Evolutionary conservation across 441 rosid genomes (phyloP).

Genomic region (Isatis lusitanica): DNA sequence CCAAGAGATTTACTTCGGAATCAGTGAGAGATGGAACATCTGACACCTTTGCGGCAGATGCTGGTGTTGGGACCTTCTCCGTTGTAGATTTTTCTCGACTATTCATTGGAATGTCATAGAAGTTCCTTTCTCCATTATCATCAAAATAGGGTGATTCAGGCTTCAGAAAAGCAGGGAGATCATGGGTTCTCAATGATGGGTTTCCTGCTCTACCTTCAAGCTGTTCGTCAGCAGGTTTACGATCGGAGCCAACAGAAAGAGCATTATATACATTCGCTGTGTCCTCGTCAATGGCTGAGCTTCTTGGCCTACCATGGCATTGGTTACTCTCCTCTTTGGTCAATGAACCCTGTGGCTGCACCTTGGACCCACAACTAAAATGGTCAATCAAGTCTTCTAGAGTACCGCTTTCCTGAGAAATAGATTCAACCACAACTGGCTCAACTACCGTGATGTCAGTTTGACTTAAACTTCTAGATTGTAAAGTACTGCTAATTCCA

Average conservation of each 20-base stretch:
- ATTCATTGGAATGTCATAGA: slow-evolving; percentile 36
- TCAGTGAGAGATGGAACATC: slow-evolving; percentile 34
- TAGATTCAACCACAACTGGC: slow-evolving; percentile 14
- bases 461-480: slow-evolving; percentile 15
- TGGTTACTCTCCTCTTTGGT: slow-evolving; percentile 38
- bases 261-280: slow-evolving; percentile 31
- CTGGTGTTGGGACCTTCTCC: slow-evolving; percentile 28
- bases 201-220: slow-evolving; percentile 32
- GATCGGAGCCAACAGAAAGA: slow-evolving; percentile 36
- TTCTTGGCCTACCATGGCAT: slow-evolving; percentile 42
- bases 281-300: slow-evolving; percentile 37
- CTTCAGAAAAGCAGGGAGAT: slow-evolving; percentile 37
- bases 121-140: slow-evolving; percentile 39
- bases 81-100: slow-evolving; percentile 27
- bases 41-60: slow-evolving; percentile 30
- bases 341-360: slow-evolving; percentile 29
- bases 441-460: slow-evolving; percentile 25
- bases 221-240: slow-evolving; percentile 29
- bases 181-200: slow-evolving; percentile 35
- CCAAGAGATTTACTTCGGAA: slow-evolving; percentile 32
- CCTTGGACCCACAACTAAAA: slow-evolving; percentile 34
- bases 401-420: slow-evolving; percentile 35
- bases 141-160: slow-evolving; percentile 55
- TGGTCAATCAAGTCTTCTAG: slow-evolving; percentile 33
- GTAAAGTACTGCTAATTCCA: slow-evolving; percentile 15